Evolutionary conservation across 2,329 filamentous ascomycete genomes (phyloP).

Genomic region (Pyrenophora tritici-repentis): DNA sequence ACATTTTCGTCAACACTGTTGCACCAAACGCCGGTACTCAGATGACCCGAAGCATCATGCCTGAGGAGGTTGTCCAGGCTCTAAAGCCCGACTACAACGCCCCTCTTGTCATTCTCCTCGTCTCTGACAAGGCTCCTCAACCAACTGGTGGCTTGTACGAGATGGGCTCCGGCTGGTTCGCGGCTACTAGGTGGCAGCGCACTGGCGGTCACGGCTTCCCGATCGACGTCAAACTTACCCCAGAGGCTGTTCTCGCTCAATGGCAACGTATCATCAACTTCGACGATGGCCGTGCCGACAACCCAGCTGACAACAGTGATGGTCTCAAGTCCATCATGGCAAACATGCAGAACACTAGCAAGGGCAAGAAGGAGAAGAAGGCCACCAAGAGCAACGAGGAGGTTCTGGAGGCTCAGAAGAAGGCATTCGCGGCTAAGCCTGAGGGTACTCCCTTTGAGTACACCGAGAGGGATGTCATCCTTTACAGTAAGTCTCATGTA

Average conservation of each 20-base stretch:
- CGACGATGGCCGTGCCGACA: slow-evolving; percentile 82
- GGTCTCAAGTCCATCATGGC: slow-evolving; percentile 79
- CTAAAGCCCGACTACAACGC: slow-evolving; percentile 99
- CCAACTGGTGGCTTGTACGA: slow-evolving; percentile 90
- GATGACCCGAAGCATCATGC: slow-evolving; percentile 93
- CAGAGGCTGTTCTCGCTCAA: slow-evolving; percentile 75
- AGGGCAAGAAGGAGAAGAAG: slow-evolving; percentile 50
- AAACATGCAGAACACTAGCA: slow-evolving; percentile 79
- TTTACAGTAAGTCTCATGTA: slow-evolving; percentile 67
- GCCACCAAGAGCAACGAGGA: slow-evolving; percentile 63
- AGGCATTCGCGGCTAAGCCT: slow-evolving; percentile 72
- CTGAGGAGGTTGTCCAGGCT: slow-evolving; percentile 95
- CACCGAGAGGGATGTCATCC: slow-evolving; percentile 83
- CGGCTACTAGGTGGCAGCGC: slow-evolving; percentile 92
- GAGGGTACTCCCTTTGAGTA: slow-evolving; percentile 80
- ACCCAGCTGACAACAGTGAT: slow-evolving; percentile 79
- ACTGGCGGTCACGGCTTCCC: slow-evolving; percentile 90
- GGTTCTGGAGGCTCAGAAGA: slow-evolving; percentile 75
- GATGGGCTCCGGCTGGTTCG: slow-evolving; percentile 92
- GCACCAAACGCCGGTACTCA: slow-evolving; percentile 95
- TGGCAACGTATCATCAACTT: slow-evolving; percentile 78
- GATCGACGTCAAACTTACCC: slow-evolving; percentile 74
- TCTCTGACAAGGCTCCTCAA: slow-evolving; percentile 82
- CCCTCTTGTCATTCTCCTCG: slow-evolving; percentile 85
- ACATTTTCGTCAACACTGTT: slow-evolving; percentile 98